Conservation (phyloP, 345 rosid genomes). For the Anacardium occidentale region DNA sequence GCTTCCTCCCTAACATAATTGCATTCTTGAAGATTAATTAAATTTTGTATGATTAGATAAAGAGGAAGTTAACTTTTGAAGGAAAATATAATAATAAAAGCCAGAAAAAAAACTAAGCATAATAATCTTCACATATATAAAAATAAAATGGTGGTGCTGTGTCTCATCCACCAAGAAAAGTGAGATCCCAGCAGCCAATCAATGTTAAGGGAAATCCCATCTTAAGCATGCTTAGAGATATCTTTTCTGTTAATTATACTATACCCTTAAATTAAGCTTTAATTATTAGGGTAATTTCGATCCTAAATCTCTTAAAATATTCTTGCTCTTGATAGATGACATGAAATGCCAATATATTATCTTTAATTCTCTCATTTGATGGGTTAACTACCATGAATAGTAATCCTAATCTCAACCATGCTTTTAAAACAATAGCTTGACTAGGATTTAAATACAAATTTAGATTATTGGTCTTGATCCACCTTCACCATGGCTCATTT, state of each 20-base stretch:
- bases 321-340: not conserved
- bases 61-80: constrained; percentile 9
- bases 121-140: constrained; percentile 23
- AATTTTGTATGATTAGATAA: not conserved
- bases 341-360: not conserved
- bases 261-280: not conserved
- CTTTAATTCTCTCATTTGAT: too few species aligned
- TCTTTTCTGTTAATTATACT: not conserved
- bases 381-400: too few species aligned
- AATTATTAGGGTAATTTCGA: not conserved
- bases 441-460: too few species aligned
- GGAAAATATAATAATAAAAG: constrained; percentile 6
- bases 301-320: not conserved
- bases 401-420: too few species aligned
- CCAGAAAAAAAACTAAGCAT: constrained; percentile 8
- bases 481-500: too few species aligned
- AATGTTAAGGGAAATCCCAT: constrained; percentile 12
- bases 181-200: constrained; percentile 24
- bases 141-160: constrained; percentile 11
- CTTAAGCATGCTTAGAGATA: constrained; percentile 28
- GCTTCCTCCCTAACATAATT: constrained; percentile 21
- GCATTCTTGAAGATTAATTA: constrained; percentile 4
- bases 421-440: too few species aligned
- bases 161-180: constrained; percentile 22
- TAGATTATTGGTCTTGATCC: too few species aligned